These are phyloP conservation scores for Diplodia seriata DNA, from an alignment of 2,329 filamentous ascomycete species.

Conservation along the genomic window DNA sequence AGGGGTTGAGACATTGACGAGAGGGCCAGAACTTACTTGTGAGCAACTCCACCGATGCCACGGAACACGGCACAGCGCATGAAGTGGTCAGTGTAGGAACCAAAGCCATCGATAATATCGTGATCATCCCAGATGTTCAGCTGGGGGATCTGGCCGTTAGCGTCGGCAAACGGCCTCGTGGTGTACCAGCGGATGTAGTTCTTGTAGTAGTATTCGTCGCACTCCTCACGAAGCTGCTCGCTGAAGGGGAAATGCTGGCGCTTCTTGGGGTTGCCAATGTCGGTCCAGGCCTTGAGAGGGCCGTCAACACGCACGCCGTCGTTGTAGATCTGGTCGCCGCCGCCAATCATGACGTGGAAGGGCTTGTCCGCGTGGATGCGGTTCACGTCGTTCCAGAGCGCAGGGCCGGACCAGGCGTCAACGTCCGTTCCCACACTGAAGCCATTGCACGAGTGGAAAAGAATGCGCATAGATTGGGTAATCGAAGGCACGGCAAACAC, in stretches of 20 bases:
- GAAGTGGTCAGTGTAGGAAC: slow-evolving; percentile 71
- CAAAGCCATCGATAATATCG: slow-evolving; percentile 72
- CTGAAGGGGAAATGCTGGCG: slow-evolving; percentile 66
- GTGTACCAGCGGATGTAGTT: slow-evolving; percentile 73
- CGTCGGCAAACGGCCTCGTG: slow-evolving; percentile 66
- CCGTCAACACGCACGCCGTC: slow-evolving; percentile 83
- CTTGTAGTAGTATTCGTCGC: slow-evolving; percentile 68
- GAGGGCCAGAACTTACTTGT: slow-evolving; percentile 43
- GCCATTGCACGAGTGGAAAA: slow-evolving; percentile 74
- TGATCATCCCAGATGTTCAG: slow-evolving; percentile 71
- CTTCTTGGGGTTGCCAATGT: slow-evolving; percentile 66
- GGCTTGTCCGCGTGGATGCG: slow-evolving; percentile 65
- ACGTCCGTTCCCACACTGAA: slow-evolving; percentile 71
- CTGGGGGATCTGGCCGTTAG: slow-evolving; percentile 68
- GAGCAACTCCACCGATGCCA: slow-evolving; percentile 66
- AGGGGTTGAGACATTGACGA: slow-evolving; percentile 1
- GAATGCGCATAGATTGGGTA: slow-evolving; percentile 70
- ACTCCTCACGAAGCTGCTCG: slow-evolving; percentile 67
- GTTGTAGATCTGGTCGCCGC: slow-evolving; percentile 85
- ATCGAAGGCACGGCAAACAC: slow-evolving; percentile 65
- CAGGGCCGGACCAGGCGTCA: slow-evolving; percentile 66
- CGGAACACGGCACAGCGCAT: slow-evolving; percentile 71
- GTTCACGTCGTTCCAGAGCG: slow-evolving; percentile 70
- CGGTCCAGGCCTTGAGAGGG: slow-evolving; percentile 72
- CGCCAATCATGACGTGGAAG: slow-evolving; percentile 79